Conservation (phyloP, 2,329 filamentous ascomycete genomes). For the Neophaeococcomyces aloes region DNA sequence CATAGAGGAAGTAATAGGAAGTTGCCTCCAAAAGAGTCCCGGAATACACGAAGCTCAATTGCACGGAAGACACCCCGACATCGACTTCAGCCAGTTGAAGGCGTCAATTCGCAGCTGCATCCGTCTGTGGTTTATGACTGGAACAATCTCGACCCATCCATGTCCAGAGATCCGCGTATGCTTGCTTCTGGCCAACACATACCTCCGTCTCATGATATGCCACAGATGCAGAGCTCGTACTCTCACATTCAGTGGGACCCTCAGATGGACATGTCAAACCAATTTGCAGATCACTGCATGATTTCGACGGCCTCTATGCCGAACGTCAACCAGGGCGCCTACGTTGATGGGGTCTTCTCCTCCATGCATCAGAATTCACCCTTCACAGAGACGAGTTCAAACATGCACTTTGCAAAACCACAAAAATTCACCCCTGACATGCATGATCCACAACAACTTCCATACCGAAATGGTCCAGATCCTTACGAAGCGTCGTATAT, state of each 20-base stretch:
- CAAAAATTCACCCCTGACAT: no score
- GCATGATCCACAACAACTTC: no score
- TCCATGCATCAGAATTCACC: neutral
- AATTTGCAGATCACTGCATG: conserved; percentile 2
- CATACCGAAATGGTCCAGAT: no score
- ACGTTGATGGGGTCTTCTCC: neutral
- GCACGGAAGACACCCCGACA: neutral
- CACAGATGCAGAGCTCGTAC: no score
- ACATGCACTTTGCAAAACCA: no score
- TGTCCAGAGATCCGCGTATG: neutral
- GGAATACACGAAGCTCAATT: neutral
- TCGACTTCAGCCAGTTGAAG: neutral
- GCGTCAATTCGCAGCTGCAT: neutral
- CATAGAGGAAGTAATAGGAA: neutral
- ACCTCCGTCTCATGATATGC: neutral
- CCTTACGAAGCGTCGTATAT: no score
- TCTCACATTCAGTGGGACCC: neutral
- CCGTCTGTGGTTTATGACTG: neutral
- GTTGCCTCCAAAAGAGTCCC: neutral
- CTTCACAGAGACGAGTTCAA: no score
- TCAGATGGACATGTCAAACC: neutral
- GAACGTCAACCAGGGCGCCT: neutral
- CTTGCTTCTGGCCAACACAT: neutral
- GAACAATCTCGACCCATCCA: neutral
- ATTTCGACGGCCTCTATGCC: neutral